These are phyloP conservation scores for Lanmaoa pseudosensibilis DNA, from an alignment of 768 basidiomycete genomes.

Conservation along the genomic window DNA sequence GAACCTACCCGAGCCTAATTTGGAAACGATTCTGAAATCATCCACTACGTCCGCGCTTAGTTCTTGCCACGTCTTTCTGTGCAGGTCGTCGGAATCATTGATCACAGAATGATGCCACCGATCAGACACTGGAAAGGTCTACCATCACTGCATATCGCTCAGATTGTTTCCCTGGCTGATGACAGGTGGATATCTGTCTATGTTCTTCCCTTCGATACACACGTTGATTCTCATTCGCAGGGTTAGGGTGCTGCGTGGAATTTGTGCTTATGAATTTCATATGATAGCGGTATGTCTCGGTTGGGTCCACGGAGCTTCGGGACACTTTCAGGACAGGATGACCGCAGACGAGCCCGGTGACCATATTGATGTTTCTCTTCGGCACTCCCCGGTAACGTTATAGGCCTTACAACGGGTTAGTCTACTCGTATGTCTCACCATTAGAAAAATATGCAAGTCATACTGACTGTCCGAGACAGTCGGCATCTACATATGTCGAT, in stretches of 20 bases:
- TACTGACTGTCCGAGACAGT: not conserved
- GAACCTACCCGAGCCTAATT: conserved; percentile 1
- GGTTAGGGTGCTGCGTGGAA: not conserved
- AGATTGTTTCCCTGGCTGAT: conserved; percentile 5
- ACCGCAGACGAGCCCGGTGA: not conserved
- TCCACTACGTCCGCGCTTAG: not conserved
- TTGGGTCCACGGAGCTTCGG: conserved; percentile 10
- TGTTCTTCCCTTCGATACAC: not conserved
- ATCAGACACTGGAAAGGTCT: not conserved
- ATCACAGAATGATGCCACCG: conserved; percentile 11
- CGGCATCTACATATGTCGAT: not conserved
- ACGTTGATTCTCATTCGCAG: conserved; percentile 7
- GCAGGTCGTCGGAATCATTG: conserved; percentile 9
- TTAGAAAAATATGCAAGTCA: not conserved
- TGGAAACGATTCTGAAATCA: not conserved
- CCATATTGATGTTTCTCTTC: not conserved
- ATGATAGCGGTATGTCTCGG: not conserved
- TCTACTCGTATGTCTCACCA: not conserved
- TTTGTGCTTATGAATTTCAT: conserved; percentile 14
- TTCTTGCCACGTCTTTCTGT: not conserved
- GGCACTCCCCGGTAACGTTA: conserved; percentile 2
- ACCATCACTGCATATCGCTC: not conserved
- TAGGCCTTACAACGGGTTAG: not conserved
- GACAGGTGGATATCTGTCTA: not conserved
- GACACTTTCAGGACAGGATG: not conserved